These are phyloP conservation scores for Kodamaea leandrae DNA, from an alignment of 805 yeast species.

Conservation along the genomic window DNA sequence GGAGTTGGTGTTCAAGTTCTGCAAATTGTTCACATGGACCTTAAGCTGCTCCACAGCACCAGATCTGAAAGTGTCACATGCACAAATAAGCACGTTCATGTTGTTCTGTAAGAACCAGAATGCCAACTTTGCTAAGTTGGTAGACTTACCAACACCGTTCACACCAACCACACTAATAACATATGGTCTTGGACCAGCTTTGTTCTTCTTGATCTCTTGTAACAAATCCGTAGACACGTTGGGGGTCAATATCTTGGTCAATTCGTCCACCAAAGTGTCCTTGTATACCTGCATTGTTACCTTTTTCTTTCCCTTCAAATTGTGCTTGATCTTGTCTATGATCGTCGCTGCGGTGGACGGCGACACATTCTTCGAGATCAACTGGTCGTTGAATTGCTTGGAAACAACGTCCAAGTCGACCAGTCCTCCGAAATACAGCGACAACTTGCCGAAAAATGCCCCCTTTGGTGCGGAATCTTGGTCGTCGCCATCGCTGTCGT, in stretches of 20 bases:
- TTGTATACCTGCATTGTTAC: conserved; percentile 71
- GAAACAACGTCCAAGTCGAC: conserved; percentile 60
- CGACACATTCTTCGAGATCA: conserved; percentile 85
- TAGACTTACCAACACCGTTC: conserved; percentile 96
- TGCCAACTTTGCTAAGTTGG: conserved; percentile 89
- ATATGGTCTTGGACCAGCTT: conserved; percentile 56
- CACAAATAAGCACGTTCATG: conserved; percentile 82
- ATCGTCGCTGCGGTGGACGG: conserved; percentile 80
- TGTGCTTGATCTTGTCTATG: conserved; percentile 65
- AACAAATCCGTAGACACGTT: conserved; percentile 84
- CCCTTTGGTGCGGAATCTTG: conserved; percentile 11
- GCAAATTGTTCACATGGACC: conserved; percentile 85
- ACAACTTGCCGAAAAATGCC: conserved; percentile 34
- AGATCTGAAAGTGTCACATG: conserved; percentile 96
- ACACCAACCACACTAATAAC: conserved; percentile 98
- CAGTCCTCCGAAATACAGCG: conserved; percentile 37
- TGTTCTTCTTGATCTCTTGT: conserved; percentile 65
- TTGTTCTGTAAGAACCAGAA: conserved; percentile 94
- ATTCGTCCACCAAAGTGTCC: conserved; percentile 58
- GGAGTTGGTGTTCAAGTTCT: conserved; percentile 55
- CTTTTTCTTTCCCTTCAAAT: conserved; percentile 64
- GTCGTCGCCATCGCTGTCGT: conserved; percentile 30
- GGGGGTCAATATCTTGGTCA: conserved; percentile 82
- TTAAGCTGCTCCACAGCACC: conserved; percentile 98
- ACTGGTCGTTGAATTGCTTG: conserved; percentile 65